phyloP scores from a whole-genome alignment of 306 rosid species.

The Urtica urens region DNA sequence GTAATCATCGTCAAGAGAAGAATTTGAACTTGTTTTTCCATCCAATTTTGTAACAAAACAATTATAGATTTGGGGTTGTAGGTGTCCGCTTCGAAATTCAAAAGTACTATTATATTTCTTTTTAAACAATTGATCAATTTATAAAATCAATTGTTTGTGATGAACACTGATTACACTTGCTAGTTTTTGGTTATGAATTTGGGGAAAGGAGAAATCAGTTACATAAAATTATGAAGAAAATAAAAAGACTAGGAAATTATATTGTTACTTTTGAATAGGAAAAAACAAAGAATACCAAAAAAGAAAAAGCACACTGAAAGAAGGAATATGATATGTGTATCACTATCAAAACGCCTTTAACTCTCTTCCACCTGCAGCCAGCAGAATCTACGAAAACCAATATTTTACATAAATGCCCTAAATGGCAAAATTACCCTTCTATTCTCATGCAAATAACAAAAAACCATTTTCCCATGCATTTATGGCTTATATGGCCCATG shows the following conservation, averaged over 20 bases:
- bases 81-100: no score
- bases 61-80: no score
- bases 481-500: constrained; percentile 36
- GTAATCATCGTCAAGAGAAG: no score
- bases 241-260: constrained; percentile 4
- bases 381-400: constrained; percentile 6
- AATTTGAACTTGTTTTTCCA: no score
- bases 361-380: constrained; percentile 21
- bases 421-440: constrained; percentile 9
- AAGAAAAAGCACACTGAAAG: constrained; percentile 8
- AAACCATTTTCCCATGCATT: constrained; percentile 16
- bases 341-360: constrained; percentile 21
- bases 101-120: no score
- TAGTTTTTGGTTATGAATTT: constrained; percentile 6
- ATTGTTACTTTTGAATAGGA: neutral
- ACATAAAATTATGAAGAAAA: neutral
- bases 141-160: neutral
- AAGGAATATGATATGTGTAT: constrained; percentile 22
- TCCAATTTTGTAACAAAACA: no score
- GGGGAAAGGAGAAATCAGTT: constrained; percentile 17
- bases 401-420: neutral
- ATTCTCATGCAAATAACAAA: constrained; percentile 1
- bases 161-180: neutral
- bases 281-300: constrained; percentile 12
- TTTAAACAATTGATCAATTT: no score